Conservation (phyloP, 176 grass and related monocot species). For the Bromus sterilis region DNA sequence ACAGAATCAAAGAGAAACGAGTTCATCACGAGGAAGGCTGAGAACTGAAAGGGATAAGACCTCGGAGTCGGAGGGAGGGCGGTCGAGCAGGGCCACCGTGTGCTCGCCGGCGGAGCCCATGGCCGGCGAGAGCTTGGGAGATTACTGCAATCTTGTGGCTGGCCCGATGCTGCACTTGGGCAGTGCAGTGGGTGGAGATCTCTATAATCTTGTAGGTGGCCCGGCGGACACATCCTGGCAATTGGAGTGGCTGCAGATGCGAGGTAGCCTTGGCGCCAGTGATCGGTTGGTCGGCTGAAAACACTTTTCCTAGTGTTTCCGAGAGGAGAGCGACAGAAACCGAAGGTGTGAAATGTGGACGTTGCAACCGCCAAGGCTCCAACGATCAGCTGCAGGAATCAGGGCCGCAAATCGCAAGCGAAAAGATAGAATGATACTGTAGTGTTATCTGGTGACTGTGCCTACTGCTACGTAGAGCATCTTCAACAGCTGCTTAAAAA, state of each 20-base stretch:
- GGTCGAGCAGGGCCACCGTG: not conserved
- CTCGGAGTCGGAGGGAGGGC: not conserved
- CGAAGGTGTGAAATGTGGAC: too few relatives aligned
- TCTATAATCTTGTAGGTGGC: not conserved
- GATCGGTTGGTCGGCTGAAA: too few relatives aligned
- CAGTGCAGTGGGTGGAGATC: not conserved
- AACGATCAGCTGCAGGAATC: conserved; percentile 4
- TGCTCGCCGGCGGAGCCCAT: not conserved
- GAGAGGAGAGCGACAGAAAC: too few relatives aligned
- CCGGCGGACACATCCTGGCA: not conserved
- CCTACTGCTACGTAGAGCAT: too few relatives aligned
- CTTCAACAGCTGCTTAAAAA: too few relatives aligned
- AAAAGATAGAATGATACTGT: too few relatives aligned
- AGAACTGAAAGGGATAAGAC: not conserved
- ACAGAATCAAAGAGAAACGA: too few relatives aligned
- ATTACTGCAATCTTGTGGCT: not conserved
- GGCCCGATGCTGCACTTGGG: not conserved
- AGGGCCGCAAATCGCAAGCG: too few relatives aligned
- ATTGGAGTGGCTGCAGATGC: not conserved
- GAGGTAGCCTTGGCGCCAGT: too few relatives aligned
- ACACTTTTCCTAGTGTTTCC: too few relatives aligned
- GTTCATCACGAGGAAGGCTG: not conserved
- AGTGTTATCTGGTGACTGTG: too few relatives aligned
- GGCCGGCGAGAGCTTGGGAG: not conserved
- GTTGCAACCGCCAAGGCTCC: too few relatives aligned